Evolutionary conservation across 805 yeast genomes (phyloP).

Genomic region (Candida manassasensis): DNA sequence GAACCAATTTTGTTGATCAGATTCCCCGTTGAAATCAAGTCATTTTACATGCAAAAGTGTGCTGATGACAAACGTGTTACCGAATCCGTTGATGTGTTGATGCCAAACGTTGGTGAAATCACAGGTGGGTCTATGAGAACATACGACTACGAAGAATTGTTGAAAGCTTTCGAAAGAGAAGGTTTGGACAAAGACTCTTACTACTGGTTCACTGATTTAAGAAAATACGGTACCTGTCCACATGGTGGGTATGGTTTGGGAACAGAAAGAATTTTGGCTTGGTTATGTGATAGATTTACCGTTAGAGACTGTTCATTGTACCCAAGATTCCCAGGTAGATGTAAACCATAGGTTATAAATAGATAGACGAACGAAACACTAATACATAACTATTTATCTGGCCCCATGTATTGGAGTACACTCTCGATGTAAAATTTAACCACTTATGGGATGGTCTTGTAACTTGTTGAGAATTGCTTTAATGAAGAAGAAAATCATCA

Average conservation of each 20-base stretch:
- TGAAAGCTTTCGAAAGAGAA: slow-evolving; percentile 92
- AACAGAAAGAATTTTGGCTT: slow-evolving; percentile 95
- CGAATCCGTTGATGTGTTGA: slow-evolving; percentile 94
- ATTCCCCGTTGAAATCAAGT: slow-evolving; percentile 96
- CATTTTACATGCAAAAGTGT: slow-evolving; percentile 96
- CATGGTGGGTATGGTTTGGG: slow-evolving; percentile 99
- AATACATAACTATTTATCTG: no score
- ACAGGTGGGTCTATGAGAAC: slow-evolving; percentile 99
- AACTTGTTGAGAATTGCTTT: no score
- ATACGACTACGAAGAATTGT: slow-evolving; percentile 69
- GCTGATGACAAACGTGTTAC: slow-evolving; percentile 89
- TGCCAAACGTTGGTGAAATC: slow-evolving; percentile 99
- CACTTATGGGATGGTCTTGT: no score
- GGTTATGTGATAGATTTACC: slow-evolving; percentile 96
- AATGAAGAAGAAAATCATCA: no score
- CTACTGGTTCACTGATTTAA: slow-evolving; percentile 95
- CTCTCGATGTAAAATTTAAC: no score
- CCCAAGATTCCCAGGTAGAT: slow-evolving; percentile 97
- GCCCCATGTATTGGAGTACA: no score
- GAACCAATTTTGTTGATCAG: slow-evolving; percentile 87
- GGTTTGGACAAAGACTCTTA: slow-evolving; percentile 75
- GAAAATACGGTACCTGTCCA: slow-evolving; percentile 96
- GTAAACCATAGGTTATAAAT: slow-evolving; percentile 85
- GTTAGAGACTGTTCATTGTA: slow-evolving; percentile 97
- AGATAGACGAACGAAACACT: no score